Evolutionary conservation across 2,329 filamentous ascomycete genomes (phyloP), one percentile per base, ranked within the genome.

Genomic region (Paracorniculantispora psalliotae): DNA sequence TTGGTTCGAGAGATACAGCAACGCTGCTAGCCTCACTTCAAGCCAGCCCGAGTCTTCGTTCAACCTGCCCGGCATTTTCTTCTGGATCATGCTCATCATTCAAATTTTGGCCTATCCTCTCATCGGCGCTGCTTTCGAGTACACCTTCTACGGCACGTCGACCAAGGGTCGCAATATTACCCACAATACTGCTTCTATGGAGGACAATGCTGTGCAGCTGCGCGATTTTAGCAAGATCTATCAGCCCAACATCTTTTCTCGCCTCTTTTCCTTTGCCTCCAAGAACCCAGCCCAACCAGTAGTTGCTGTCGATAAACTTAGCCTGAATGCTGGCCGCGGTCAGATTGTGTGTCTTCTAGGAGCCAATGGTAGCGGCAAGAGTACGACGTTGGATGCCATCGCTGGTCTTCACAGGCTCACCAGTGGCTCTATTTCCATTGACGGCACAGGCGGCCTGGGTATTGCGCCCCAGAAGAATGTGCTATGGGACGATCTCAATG

Each of bases 401-500:
- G 89, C 91, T 12, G 92, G 92, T 3, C 81, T 93, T 53, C 91
- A 88, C 65, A 89, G 84, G 47, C 80, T 93, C 23, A 91, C 90
- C 0, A 85, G 82, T 60, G 92, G 92, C 2, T 80, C 80, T 3
- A 94, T 97, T 64, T 84, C 83, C 25, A 87, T 96, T 48, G 87
- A 92, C 63, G 87, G 87, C 1, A 87, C 85, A 10, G 90, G 90
- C 10, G 91, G 90, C 0, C 81, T 97, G 21, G 92, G 92, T 15
- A 86, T 96, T 44, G 93, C 91, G 59, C 92, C 92, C 0, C 92
- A 97, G 70, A 92, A 93, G 77, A 97, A 97, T 66, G 92, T 97
- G 6, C 81, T 97, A 33, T 97, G 92, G 92, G 89, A 93, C 65
- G 87, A 92, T 60, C 75, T 97, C 58, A 96, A 90, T 0, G 91